A percentile compares a stretch with the other conserved stretches of the same genome.
These are phyloP conservation scores for Leccinum disarticulatum DNA, from an alignment of 768 basidiomycete genomes.

Conservation along the genomic window DNA sequence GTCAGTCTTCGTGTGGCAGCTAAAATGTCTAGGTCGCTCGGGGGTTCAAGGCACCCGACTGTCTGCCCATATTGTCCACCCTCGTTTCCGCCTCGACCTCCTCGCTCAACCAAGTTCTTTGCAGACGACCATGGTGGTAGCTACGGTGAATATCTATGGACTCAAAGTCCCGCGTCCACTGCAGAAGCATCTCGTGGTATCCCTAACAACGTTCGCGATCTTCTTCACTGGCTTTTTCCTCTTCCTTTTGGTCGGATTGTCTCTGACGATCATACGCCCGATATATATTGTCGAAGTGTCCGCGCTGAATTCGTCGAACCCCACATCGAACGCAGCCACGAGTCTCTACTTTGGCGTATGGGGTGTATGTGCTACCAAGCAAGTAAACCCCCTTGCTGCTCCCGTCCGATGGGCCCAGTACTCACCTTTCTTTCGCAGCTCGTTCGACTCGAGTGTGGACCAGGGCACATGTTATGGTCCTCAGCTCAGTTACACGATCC, in stretches of 20 bases:
- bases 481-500: slow-evolving; percentile 67
- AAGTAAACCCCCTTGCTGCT: neutral
- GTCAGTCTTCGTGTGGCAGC: neutral
- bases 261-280: slow-evolving; percentile 69
- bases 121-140: slow-evolving; percentile 16
- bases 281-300: slow-evolving; percentile 59
- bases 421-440: slow-evolving; percentile 7
- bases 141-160: slow-evolving; percentile 19
- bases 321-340: slow-evolving; percentile 53
- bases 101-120: neutral
- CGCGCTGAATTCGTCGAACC: slow-evolving; percentile 30
- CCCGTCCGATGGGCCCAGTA: too few species aligned
- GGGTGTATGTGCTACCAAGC: slow-evolving; percentile 75
- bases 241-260: slow-evolving; percentile 72
- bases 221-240: slow-evolving; percentile 68
- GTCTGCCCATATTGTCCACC: neutral
- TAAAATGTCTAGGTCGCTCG: neutral
- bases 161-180: slow-evolving; percentile 36
- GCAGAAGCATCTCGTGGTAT: slow-evolving; percentile 46
- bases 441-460: neutral
- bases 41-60: neutral
- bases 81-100: neutral
- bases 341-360: slow-evolving; percentile 76
- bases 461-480: slow-evolving; percentile 58
- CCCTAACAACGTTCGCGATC: slow-evolving; percentile 45